Base-by-base conservation (phyloP, 148 eudicot species). In the Silene latifolia region DNA sequence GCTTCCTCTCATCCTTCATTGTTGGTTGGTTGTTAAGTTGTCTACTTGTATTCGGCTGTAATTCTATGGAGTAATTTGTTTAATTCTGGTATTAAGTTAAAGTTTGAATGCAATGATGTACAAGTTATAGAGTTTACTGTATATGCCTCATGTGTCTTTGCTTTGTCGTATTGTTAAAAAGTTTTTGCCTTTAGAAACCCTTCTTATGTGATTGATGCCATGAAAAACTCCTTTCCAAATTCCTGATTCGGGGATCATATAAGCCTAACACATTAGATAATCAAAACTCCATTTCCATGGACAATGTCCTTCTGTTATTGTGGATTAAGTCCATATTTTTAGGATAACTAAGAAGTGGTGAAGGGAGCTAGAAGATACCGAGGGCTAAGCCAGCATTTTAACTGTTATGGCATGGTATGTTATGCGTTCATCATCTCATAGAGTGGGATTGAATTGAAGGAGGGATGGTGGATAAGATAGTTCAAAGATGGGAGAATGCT, bases 131-230 rank as follows among this genome's bases (percentile, higher is more conserved):
- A 68, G n/a, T n/a, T n/a, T n/a, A n/a, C n/a, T n/a, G n/a, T n/a
- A n/a, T n/a, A n/a, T n/a, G n/a, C n/a, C n/a, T n/a, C n/a, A n/a
- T 68, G 29, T 54, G 57, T 54, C 72, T 19, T 39, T 21, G 57
- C 3, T 47, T 12, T 47, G 51, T 9, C 8, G 51, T 12, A 9
- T 9, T 67, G 54, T 20, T 20, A 7, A 67, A 42, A n/a, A 42
- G 17, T 44, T 47, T 46, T 3, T 46, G 59, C 29, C 35, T 69
- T 14, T 21, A 46, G 29, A 20, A 68, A 44, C 25, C 0, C 18
- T 46, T 68, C 17, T 69, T 69, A 35, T 48, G 18, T 4, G 54
- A 69, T 48, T 69, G 57, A 4, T 42, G 18, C 3, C 25, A 12
- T 42, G 8, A 9, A n/a, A n/a, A n/a, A n/a, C n/a, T n/a, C n/a